These are phyloP conservation scores for Rhinocladiella mackenziei DNA, from an alignment of 2,329 filamentous ascomycete species.

Conservation along the genomic window DNA sequence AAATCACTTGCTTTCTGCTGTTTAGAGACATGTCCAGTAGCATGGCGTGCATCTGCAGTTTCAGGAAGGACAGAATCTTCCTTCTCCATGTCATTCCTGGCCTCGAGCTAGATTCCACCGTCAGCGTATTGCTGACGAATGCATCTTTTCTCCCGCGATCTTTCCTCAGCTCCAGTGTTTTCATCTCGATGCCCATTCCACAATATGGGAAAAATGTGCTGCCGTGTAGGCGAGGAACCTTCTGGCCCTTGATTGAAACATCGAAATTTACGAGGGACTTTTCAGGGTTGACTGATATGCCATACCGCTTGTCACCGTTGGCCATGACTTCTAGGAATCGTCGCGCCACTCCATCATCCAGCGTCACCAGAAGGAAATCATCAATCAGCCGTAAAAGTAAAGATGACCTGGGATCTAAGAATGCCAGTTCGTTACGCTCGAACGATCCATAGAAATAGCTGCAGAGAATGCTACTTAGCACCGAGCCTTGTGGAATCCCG, in stretches of 20 bases:
- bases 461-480: constrained; percentile 81
- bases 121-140: constrained; percentile 67
- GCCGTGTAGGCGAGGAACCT: constrained; percentile 50
- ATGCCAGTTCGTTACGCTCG: constrained; percentile 65
- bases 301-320: constrained; percentile 70
- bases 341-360: constrained; percentile 61
- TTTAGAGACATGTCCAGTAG: constrained; percentile 80
- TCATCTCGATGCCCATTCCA: constrained; percentile 70
- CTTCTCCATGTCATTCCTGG: constrained; percentile 76
- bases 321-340: constrained; percentile 79
- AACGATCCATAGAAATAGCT: constrained; percentile 95
- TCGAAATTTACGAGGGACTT: constrained; percentile 89
- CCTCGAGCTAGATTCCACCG: constrained; percentile 67
- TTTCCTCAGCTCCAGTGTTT: constrained; percentile 69
- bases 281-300: constrained; percentile 67
- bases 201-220: constrained; percentile 76
- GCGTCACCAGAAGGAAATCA: constrained; percentile 86
- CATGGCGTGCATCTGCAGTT: constrained; percentile 79
- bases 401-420: constrained; percentile 54
- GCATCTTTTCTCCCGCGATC: constrained; percentile 56
- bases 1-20: constrained; percentile 60
- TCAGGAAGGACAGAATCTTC: constrained; percentile 71
- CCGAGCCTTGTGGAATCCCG: constrained; percentile 90
- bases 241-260: constrained; percentile 51
- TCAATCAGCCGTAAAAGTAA: constrained; percentile 81